phyloP scores from a whole-genome alignment of 371 early-diverging fungal species.

The Actinomortierella wolfii region DNA sequence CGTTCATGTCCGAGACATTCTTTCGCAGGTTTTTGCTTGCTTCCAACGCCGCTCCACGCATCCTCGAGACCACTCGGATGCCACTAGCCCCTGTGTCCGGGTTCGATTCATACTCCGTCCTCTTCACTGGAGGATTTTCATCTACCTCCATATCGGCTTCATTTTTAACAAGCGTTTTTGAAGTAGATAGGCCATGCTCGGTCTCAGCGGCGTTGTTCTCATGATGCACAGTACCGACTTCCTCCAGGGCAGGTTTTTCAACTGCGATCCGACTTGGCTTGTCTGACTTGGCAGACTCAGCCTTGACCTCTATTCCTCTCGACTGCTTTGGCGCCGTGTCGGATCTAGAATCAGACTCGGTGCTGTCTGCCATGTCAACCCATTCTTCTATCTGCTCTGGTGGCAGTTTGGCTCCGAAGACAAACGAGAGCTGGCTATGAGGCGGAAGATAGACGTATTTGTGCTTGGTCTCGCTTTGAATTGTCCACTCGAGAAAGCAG shows the following conservation, averaged over 20 bases:
- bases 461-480: slow-evolving; percentile 56
- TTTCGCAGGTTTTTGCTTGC: slow-evolving; percentile 31
- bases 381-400: slow-evolving; percentile 23
- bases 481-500: slow-evolving; percentile 62
- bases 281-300: background rate
- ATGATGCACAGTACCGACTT: background rate
- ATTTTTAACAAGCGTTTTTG: no score
- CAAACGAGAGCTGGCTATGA: slow-evolving; percentile 21
- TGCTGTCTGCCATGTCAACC: slow-evolving; percentile 7
- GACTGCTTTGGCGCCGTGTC: background rate
- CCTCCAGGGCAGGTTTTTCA: background rate
- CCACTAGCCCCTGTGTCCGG: slow-evolving; percentile 1
- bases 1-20: slow-evolving; percentile 44
- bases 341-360: background rate
- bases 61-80: slow-evolving; percentile 18
- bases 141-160: no score
- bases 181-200: no score
- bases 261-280: background rate
- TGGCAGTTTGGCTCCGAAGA: slow-evolving; percentile 31
- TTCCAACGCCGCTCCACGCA: slow-evolving; percentile 36
- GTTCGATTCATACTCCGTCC: background rate
- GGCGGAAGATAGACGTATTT: slow-evolving; percentile 60
- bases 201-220: background rate
- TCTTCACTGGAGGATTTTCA: background rate
- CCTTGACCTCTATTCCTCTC: background rate